Base-by-base conservation (phyloP, 768 basidiomycete genomes). In the Rhizopogon vinicolor region DNA sequence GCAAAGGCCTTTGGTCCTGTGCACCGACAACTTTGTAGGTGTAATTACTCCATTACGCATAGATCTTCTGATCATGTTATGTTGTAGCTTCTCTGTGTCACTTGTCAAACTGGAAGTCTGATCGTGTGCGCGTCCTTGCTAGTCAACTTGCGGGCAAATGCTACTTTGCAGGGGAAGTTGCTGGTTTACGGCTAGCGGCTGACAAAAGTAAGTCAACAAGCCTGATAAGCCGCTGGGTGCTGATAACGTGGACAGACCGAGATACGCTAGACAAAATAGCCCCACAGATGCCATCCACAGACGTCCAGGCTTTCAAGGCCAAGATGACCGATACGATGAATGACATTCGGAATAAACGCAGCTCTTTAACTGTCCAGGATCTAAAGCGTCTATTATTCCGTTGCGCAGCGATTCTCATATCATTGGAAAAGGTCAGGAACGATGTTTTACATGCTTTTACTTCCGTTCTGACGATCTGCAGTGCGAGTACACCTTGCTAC, bases 61-160 rank as follows among this genome's bases (percentile, higher is more conserved):
- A 48, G 41, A 44, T 22, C 16, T 19, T 14, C 28, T 57, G 50
- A 53, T 57, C 9, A n/a, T 51, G 14, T 48, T 39, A 55, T 5
- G 13, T 46, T 33, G 18, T 55, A 87, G 85, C 78, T 29, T 85
- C 81, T 0, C 67, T 89, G 42, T 74, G 80, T 40, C 66, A 72
- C 1, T 67, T 85, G 37, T 80, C 82, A 0, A 78, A 74, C 50
- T 86, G 86, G 81, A 85, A 85, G 59, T 80, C 86, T 4, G 96
- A 99, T 67, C 83, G 85, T 19, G 82, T 95, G 8, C 91, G 91
- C 66, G 76, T 82, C 1, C 77, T 98, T 42, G 79, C 90, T 0
- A 90, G 87, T 59, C 91, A 98, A 64, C 83, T 97, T 54, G 88
- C 93, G 0, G 87, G 89, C 41, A 96, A 96, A 66, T 86, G 86